Conservation (phyloP, 345 rosid genomes). For the Salix suchowensis region DNA sequence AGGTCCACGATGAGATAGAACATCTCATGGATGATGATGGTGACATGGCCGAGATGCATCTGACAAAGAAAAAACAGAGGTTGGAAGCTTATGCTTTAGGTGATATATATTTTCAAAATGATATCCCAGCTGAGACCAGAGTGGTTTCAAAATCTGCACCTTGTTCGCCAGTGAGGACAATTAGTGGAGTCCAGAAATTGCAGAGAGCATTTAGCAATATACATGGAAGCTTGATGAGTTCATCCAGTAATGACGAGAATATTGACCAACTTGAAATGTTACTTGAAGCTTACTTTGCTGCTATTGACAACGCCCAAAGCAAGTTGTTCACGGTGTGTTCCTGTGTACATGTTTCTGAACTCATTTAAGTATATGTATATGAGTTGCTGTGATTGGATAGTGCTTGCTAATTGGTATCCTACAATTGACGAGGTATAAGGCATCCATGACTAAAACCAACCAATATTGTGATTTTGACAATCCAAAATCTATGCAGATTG, state of each 20-base stretch:
- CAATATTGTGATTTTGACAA: background rate
- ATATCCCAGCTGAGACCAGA: slow-evolving; percentile 27
- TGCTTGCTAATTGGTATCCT: background rate
- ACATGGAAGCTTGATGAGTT: slow-evolving; percentile 65
- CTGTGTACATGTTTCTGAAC: background rate
- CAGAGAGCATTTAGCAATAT: slow-evolving; percentile 86
- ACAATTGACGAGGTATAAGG: background rate
- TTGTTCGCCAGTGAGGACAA: slow-evolving; percentile 67
- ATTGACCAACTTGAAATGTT: slow-evolving; percentile 94
- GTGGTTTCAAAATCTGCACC: slow-evolving; percentile 74
- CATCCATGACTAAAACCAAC: background rate
- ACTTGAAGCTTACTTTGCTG: slow-evolving; percentile 85
- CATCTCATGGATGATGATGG: slow-evolving; percentile 98
- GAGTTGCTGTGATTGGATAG: background rate
- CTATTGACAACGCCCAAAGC: slow-evolving; percentile 72
- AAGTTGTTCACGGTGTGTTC: slow-evolving; percentile 64
- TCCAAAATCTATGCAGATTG: background rate
- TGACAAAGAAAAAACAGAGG: slow-evolving; percentile 82
- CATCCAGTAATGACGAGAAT: slow-evolving; percentile 55
- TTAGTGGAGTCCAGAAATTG: slow-evolving; percentile 48
- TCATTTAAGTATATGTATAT: background rate
- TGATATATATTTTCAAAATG: slow-evolving; percentile 38
- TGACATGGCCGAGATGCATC: slow-evolving; percentile 99
- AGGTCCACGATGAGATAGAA: slow-evolving; percentile 93
- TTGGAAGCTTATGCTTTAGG: slow-evolving; percentile 52